Base-by-base conservation (phyloP, 495 filamentous ascomycete species). In the Pyrenula massariospora region DNA sequence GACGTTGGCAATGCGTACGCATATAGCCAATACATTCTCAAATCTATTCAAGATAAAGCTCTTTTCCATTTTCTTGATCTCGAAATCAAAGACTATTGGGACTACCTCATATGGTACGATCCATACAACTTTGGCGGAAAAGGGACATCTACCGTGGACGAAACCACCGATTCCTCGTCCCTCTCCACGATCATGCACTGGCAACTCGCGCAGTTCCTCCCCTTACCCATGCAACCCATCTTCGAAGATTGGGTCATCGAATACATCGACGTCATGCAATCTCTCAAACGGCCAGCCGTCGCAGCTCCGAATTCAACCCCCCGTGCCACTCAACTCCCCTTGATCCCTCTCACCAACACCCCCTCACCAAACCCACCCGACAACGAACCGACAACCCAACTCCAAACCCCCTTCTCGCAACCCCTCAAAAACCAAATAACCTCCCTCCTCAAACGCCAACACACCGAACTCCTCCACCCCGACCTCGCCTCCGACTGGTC, bases 51-150 rank as follows among this genome's bases (percentile, higher is more conserved):
- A 63, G 84, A 84, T 22, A 97, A 96, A 63, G 91, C 93, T 0
- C 79, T 95, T 0, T 99, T 99, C 75, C 87, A 95, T 66, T 99
- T 99, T 69, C 84, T 99, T 52, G 94, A 99, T 61, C 78, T 99
- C 10, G 88, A 96, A 61, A 95, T 99, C 66, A 95, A 91, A 62
- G 93, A 99, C 67, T 99, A 97, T 67, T 99, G 93, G 93, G 93
- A 99, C 65, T 97, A 96, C 68, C 83, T 99, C 0, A 84, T 95
- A n/a, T 99, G 93, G 93, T 96, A 96, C 59, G 93, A 99, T 67
- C 91, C 95, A 70, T 93, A 91, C 73, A 99, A 99, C 70, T 96
- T 96, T 66, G 93, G 93, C 54, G 93, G 93, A 56, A 95, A 93
- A 64, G 94, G 89, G 2, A 93, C 87, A 64, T 79, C 82, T 25